Base-by-base conservation (phyloP, 2,329 filamentous ascomycete genomes). In the Aureobasidium sp. region DNA sequence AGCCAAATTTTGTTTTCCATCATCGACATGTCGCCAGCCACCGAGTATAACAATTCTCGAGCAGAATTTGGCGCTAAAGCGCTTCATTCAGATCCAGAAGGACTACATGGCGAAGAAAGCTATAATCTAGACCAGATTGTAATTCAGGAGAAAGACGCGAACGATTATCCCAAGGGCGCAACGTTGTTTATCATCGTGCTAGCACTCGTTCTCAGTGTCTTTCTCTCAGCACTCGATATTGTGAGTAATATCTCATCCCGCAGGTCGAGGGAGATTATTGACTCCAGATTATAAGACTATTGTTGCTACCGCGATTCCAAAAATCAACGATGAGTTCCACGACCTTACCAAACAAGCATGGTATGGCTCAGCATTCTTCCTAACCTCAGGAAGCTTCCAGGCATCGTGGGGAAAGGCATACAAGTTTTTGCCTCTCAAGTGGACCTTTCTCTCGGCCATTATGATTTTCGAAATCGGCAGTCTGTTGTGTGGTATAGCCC, bases 401-500 rank as follows among this genome's bases (percentile, higher is more conserved):
- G 50, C 67, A 16, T 67, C 65, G 43, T 64, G 67, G 8, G 58
- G 61, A 8, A 64, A 64, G 38, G 63, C 65, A 16, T 64, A 65
- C 31, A 56, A 42, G 2, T 61, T 68, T 20, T 60, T 70, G 47
- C 68, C 58, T 43, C 51, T 72, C 25, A 69, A 69, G 59, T 68
- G 59, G 68, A 64, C 66, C 40, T 67, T 66, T 45, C 66, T 65
- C 25, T 43, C 43, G 15, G 66, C 68, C 18, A 61, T 67, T 4
- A 51, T 47, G 38, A 65, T 69, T 29, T 69, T 69, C 43, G 68
- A 69, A 25, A 48, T 69, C 31, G 68, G 68, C 23, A 68, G 66
- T 25, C 45, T 69, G 20, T 20, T 69, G 16, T 87, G 85, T 68
- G 85, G 81, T 67, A 76, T 81, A 36, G 84, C 85, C 13, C 84